phyloP scores from a whole-genome alignment of 1,284 basidiomycete species.

The Irpex rosettiformis region DNA sequence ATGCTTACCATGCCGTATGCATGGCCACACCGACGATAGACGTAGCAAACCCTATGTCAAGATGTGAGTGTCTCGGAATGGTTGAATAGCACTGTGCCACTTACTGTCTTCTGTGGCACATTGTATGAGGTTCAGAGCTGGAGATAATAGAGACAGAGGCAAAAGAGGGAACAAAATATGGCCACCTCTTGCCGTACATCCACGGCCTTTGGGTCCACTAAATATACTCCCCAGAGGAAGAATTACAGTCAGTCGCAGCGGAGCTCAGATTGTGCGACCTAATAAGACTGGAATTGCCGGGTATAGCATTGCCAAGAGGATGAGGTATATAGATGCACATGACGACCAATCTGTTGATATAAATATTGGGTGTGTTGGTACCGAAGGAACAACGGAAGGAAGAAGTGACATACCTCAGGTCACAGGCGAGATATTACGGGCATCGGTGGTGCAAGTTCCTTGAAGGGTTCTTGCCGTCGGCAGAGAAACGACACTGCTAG shows the following conservation, averaged over 20 bases:
- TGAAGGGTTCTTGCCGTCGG: too few species aligned
- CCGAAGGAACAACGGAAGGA: neutral
- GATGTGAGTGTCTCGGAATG: neutral
- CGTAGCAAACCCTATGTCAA: conserved; percentile 21
- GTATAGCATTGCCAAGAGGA: too few species aligned
- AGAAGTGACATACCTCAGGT: neutral
- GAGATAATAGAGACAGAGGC: neutral
- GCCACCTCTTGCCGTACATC: neutral
- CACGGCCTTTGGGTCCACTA: neutral
- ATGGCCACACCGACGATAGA: conserved; percentile 23
- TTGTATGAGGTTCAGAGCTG: conserved; percentile 5
- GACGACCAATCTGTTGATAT: neutral
- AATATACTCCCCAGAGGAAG: neutral
- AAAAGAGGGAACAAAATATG: neutral
- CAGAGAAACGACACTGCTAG: too few species aligned
- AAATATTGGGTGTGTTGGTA: neutral
- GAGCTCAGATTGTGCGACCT: neutral
- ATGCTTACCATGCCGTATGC: conserved; percentile 20
- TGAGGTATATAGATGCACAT: too few species aligned
- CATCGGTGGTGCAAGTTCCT: too few species aligned
- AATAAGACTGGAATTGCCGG: neutral
- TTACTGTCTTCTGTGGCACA: conserved; percentile 25
- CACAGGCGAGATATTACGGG: too few species aligned
- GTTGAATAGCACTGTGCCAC: too few species aligned
- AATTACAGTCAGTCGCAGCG: neutral